These are phyloP conservation scores for Planoprotostelium fungivorum DNA, from an alignment of 78 protist species.

Conservation along the genomic window DNA sequence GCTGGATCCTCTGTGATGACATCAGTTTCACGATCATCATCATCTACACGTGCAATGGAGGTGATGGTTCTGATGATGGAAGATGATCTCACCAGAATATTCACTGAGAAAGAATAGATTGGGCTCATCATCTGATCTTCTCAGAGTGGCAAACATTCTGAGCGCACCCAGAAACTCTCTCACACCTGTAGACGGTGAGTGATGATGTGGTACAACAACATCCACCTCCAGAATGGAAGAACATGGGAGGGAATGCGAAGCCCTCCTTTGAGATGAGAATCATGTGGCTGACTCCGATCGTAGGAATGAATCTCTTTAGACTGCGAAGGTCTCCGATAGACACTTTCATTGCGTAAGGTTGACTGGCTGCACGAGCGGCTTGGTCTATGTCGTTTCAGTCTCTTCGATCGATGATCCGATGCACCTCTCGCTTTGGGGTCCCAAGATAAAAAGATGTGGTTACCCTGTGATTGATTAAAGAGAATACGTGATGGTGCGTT, in stretches of 20 bases:
- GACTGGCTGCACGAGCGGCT: not conserved
- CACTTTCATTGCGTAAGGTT: not conserved
- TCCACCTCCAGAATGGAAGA: conserved; percentile 51
- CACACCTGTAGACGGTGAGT: conserved; percentile 5
- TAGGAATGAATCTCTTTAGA: conserved; percentile 55
- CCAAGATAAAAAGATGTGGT: not conserved
- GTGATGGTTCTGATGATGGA: not conserved
- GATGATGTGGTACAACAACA: not conserved
- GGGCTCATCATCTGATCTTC: conserved; percentile 10
- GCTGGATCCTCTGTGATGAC: not conserved
- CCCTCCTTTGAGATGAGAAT: conserved; percentile 23
- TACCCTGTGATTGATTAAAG: not conserved
- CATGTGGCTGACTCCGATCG: conserved; percentile 42
- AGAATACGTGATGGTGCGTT: too few species aligned
- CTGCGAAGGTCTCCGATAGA: conserved; percentile 19
- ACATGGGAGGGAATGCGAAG: conserved; percentile 44
- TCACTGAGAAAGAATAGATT: conserved; percentile 2
- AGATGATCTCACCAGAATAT: not conserved
- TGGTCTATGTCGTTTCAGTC: not conserved
- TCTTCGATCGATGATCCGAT: not conserved
- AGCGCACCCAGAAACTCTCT: conserved; percentile 46
- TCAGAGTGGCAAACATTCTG: conserved; percentile 25
- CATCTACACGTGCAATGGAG: not conserved
- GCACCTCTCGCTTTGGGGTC: not conserved
- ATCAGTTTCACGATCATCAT: not conserved